phyloP scores from a whole-genome alignment of 805 yeast species.

The Candida loeiensis region DNA sequence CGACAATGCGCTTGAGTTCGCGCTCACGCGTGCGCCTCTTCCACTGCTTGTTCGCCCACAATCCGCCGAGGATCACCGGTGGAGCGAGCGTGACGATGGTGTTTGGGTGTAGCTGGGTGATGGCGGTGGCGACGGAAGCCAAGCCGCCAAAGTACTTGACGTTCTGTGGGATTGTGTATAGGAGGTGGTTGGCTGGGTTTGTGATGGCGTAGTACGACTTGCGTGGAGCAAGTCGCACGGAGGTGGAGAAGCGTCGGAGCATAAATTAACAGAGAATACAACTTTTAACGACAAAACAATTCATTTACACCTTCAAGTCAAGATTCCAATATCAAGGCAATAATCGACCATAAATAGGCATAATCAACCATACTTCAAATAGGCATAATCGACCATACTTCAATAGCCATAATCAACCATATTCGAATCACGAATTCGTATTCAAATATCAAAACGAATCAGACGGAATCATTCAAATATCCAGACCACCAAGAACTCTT shows the following conservation, averaged over 20 bases:
- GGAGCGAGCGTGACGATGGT: constrained; percentile 34
- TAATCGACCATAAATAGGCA: too few species aligned
- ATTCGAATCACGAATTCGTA: too few species aligned
- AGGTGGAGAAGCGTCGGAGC: constrained; percentile 3
- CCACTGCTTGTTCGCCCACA: constrained; percentile 19
- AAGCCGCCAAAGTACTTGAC: constrained; percentile 29
- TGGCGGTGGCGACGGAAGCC: constrained; percentile 22
- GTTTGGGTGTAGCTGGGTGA: constrained; percentile 37
- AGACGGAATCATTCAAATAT: too few species aligned
- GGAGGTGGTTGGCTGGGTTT: constrained; percentile 21
- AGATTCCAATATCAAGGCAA: too few species aligned
- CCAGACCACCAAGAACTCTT: too few species aligned
- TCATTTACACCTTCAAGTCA: background rate
- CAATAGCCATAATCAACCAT: too few species aligned
- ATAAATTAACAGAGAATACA: background rate
- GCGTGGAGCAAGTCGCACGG: constrained; percentile 19
- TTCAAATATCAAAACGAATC: too few species aligned
- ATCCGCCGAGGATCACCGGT: constrained; percentile 29
- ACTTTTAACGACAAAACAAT: background rate
- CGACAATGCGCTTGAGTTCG: constrained; percentile 16
- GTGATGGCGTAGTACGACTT: constrained; percentile 27
- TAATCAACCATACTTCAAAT: background rate
- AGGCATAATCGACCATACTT: background rate
- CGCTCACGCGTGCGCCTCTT: constrained; percentile 11
- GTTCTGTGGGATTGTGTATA: constrained; percentile 26